phyloP scores from a whole-genome alignment of 768 basidiomycete species.

The Amanita pallidorosea region DNA sequence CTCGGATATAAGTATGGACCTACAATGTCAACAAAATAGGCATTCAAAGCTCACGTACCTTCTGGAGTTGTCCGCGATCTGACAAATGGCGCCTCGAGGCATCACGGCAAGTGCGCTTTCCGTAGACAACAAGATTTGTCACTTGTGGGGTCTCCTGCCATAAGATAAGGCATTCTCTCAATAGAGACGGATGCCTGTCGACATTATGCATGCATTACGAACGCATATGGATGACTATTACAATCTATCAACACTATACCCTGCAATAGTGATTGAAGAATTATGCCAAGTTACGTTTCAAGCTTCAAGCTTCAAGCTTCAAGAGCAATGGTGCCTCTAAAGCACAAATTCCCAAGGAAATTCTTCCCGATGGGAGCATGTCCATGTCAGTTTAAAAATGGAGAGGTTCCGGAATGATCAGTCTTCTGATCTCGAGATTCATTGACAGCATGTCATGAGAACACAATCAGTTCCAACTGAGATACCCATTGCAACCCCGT shows the following conservation, averaged over 20 bases:
- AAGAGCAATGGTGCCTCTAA: neutral
- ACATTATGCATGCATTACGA: neutral
- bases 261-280: too few relatives aligned
- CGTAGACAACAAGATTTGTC: neutral
- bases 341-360: neutral
- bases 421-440: neutral
- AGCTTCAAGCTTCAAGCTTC: neutral
- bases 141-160: too few relatives aligned
- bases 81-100: neutral
- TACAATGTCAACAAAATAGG: neutral
- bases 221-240: neutral
- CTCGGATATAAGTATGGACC: neutral
- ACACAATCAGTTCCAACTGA: neutral
- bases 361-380: neutral
- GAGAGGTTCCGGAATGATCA: neutral
- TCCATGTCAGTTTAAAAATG: neutral
- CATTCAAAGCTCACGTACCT: neutral
- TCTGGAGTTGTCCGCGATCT: neutral
- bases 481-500: neutral
- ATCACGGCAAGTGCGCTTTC: neutral
- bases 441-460: constrained; percentile 1
- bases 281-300: neutral
- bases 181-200: neutral
- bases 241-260: neutral
- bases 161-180: too few relatives aligned